Evolutionary conservation across 805 yeast species (phyloP).

Genomic region (Wickerhamomyces bisporus): DNA sequence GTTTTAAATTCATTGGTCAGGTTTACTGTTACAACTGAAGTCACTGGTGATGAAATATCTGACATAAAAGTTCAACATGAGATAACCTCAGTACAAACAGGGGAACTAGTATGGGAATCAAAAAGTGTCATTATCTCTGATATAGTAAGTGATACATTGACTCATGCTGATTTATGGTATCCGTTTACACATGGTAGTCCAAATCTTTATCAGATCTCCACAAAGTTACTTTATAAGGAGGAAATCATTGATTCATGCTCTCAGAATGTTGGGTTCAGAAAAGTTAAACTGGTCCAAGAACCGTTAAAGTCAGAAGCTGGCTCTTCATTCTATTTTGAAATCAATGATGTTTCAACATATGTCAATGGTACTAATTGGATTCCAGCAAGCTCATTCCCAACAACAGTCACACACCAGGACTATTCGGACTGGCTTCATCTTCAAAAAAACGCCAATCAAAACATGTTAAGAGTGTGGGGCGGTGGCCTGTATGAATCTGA

Average conservation of each 20-base stretch:
- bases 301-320: conserved; percentile 5
- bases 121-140: conserved; percentile 1
- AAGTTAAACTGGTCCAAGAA: conserved; percentile 12
- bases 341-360: conserved; percentile 13
- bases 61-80: conserved; percentile 2
- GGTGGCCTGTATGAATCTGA: conserved; percentile 17
- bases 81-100: no score
- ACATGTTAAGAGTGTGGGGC: conserved; percentile 19
- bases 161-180: conserved; percentile 11
- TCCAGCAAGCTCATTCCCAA: conserved; percentile 12
- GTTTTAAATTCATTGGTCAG: conserved; percentile 3
- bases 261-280: conserved; percentile 14
- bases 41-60: conserved; percentile 1
- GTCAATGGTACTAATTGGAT: conserved; percentile 18
- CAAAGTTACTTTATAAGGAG: not conserved
- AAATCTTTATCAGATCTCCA: conserved; percentile 5
- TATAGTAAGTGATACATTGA: no score
- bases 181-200: conserved; percentile 17
- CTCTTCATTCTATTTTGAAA: conserved; percentile 14
- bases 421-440: conserved; percentile 11
- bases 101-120: conserved; percentile 8
- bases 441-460: conserved; percentile 11
- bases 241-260: conserved; percentile 1
- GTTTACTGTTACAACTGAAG: conserved; percentile 5
- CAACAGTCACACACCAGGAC: conserved; percentile 8